Evolutionary conservation across 148 eudicot species (phyloP), one percentile per base, ranked within the genome.

Genomic region (Hydrangea macrophylla): DNA sequence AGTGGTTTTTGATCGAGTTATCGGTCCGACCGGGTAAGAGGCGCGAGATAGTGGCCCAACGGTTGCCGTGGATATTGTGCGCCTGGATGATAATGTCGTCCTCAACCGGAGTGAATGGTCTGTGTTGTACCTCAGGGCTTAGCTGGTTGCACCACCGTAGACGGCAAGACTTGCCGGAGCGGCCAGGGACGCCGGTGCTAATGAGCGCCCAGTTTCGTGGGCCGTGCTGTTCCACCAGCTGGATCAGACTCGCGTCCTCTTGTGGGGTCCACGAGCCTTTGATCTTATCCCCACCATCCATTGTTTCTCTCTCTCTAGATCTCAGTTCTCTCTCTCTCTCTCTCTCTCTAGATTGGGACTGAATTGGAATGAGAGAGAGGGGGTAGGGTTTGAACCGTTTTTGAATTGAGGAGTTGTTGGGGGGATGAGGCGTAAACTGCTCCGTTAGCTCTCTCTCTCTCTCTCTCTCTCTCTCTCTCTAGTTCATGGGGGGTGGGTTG

Each of bases 81-180:
- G 87, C 86, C 50, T 51, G 65, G 24, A 79, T 17, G 26, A 88
- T 88, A 35, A 70, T 30, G 8, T 42, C 84, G 56, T 88, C 90
- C 75, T 88, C 93, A 7, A 64, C 48, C 0, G 83, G 71, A 25
- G 84, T 75, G 27, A 88, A 85, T 1, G 89, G 84, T 24, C 81
- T 67, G 75, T 83, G 93, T 20, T 88, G 80, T 4, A 88, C 90
- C 0, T 60, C 68, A 0, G 93, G 93, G 73, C 84, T 83, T 3
- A 85, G 80, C 80, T 83, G 93, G 67, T 88, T 88, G 77, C 88
- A 85, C 93, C 93, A 88, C 51, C 93, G 78, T 0, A 88, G 61
- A 17, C 95, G 72, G 66, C 96, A 89, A 2, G 96, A 89, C 69
- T 86, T 89, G 0, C 91, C 91, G 0, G 89, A 82, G 13, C 96